Evolutionary conservation across 768 basidiomycete species (phyloP).

Genomic region (Pleurotus tuoliensis): DNA sequence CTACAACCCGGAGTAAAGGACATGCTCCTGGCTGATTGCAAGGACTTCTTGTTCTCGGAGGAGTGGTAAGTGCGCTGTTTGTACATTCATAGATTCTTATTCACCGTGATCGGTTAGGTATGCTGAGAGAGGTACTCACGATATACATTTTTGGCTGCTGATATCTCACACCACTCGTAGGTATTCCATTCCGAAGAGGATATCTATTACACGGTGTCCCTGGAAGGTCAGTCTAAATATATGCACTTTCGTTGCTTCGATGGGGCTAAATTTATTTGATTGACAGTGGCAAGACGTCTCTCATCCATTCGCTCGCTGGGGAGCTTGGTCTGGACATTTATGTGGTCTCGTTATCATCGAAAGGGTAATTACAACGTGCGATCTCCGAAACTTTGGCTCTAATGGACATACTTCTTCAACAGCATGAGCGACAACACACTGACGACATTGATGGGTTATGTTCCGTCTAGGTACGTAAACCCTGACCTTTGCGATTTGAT

Average conservation of each 20-base stretch:
- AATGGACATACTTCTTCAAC: constrained; percentile 11
- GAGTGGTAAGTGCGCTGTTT: constrained; percentile 61
- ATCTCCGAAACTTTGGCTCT: constrained; percentile 11
- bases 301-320: constrained; percentile 82
- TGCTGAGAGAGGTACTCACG: constrained; percentile 71
- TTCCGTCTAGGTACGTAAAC: constrained; percentile 64
- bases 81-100: constrained; percentile 14
- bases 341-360: constrained; percentile 83
- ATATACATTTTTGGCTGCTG: constrained; percentile 8
- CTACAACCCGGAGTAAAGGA: constrained; percentile 87
- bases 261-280: constrained; percentile 13
- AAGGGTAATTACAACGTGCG: constrained; percentile 55
- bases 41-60: constrained; percentile 78
- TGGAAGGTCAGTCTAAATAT: constrained; percentile 53
- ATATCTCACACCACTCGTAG: constrained; percentile 31
- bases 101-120: constrained; percentile 50
- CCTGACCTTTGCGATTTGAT: constrained; percentile 1
- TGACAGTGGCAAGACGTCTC: constrained; percentile 76
- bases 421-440: constrained; percentile 92
- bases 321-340: constrained; percentile 89
- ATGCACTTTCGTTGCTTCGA: constrained; percentile 1
- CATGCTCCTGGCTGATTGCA: constrained; percentile 86
- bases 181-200: constrained; percentile 85
- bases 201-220: constrained; percentile 84
- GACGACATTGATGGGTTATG: constrained; percentile 83